phyloP scores from a whole-genome alignment of 257 asterid genomes.

The Ballota nigra region DNA sequence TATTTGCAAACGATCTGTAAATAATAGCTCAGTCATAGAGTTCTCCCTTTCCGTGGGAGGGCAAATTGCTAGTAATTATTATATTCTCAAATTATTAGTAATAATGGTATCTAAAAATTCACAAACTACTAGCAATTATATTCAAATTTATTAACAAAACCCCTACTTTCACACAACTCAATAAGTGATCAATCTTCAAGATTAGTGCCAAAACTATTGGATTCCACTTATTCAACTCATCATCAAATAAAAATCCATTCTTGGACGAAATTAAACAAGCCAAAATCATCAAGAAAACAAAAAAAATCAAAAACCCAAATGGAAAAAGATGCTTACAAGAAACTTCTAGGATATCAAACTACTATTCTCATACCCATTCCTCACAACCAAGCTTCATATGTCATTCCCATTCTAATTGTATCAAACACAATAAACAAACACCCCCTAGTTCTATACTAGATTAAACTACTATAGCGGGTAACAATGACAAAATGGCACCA shows the following conservation, averaged over 20 bases:
- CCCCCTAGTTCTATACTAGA: neutral
- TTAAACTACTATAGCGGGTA: neutral
- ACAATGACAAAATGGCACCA: neutral
- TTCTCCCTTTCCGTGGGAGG: too few relatives aligned
- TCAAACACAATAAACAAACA: too few relatives aligned
- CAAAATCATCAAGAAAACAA: neutral
- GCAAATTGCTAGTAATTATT: too few relatives aligned
- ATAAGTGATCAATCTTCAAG: neutral
- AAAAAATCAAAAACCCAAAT: too few relatives aligned
- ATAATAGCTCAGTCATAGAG: too few relatives aligned
- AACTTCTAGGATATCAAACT: too few relatives aligned
- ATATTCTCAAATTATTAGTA: too few relatives aligned
- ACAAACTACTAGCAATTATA: neutral
- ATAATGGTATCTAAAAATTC: neutral
- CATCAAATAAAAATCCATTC: neutral
- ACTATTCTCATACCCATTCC: neutral
- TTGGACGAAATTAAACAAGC: neutral
- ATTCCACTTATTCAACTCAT: too few relatives aligned
- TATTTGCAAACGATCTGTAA: neutral
- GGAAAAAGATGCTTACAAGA: conserved; percentile 29
- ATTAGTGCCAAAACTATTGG: neutral
- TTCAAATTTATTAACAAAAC: neutral
- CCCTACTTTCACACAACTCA: neutral
- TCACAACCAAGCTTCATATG: neutral
- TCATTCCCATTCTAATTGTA: too few relatives aligned